A percentile compares a stretch with the other conserved stretches of the same genome.
phyloP scores from a whole-genome alignment of 345 rosid genomes.

The Stellera chamaejasme region DNA sequence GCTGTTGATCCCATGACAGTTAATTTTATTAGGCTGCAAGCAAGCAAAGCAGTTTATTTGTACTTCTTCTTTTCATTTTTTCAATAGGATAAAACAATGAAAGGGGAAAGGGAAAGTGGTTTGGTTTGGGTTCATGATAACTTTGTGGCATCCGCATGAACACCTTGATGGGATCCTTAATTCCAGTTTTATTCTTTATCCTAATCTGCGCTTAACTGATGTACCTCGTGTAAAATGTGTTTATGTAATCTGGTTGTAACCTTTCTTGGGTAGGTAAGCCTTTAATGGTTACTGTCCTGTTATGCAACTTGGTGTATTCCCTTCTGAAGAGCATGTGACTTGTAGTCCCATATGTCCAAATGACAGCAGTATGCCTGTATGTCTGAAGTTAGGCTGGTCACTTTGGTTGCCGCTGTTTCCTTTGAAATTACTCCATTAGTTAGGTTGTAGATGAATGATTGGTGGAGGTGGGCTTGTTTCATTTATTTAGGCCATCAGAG shows the following conservation, averaged over 20 bases:
- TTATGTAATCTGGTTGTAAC: neutral
- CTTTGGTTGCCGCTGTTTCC: constrained; percentile 3
- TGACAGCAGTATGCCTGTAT: neutral
- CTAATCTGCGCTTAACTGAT: too few species aligned
- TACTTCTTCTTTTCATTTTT: too few species aligned
- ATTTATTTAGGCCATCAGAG: constrained; percentile 12
- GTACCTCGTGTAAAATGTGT: neutral
- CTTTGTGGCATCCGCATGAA: too few species aligned
- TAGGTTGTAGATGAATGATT: constrained; percentile 9
- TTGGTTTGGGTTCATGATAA: too few species aligned
- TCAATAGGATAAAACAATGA: too few species aligned
- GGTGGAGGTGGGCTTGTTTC: constrained; percentile 21
- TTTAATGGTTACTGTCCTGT: constrained; percentile 14
- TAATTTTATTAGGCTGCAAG: too few species aligned
- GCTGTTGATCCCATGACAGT: too few species aligned
- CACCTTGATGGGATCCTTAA: too few species aligned
- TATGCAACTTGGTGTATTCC: constrained; percentile 13
- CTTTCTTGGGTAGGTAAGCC: constrained; percentile 30
- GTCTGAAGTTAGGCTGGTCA: constrained; percentile 16
- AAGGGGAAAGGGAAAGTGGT: too few species aligned
- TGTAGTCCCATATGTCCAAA: constrained; percentile 17
- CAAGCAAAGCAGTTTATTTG: too few species aligned
- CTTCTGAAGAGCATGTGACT: constrained; percentile 17
- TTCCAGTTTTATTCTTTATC: too few species aligned
- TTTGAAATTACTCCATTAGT: constrained; percentile 5